Percentiles rank a stretch among this genome's conserved stretches.
These are phyloP conservation scores for Kandelia obovata DNA, from an alignment of 345 rosid genomes.

Conservation along the genomic window DNA sequence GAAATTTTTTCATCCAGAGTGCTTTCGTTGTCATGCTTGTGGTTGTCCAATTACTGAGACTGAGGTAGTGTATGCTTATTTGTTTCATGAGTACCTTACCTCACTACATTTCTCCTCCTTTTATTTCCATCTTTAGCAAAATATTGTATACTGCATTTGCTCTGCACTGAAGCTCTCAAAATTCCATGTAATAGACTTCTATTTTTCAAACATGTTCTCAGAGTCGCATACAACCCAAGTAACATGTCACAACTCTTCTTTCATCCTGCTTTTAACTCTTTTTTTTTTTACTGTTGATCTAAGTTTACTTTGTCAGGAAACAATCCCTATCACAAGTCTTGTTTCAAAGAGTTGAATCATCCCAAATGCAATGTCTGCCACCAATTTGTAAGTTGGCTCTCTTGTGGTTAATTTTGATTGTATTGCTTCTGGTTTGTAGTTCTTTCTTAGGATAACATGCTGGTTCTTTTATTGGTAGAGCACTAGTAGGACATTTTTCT, in stretches of 20 bases:
- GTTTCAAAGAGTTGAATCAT: slow-evolving; percentile 85
- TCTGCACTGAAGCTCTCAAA: not conserved
- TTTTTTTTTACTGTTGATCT: slow-evolving; percentile 37
- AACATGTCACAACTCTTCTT: not conserved
- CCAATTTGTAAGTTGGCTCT: slow-evolving; percentile 61
- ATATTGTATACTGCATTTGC: no score
- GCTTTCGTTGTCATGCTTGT: slow-evolving; percentile 78
- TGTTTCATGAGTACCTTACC: not conserved
- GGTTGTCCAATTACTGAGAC: slow-evolving; percentile 65
- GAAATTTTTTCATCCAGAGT: slow-evolving; percentile 75
- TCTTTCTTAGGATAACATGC: not conserved
- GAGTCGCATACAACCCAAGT: not conserved
- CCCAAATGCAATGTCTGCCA: slow-evolving; percentile 96
- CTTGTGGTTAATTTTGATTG: not conserved
- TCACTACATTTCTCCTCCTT: no score
- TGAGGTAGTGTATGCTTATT: slow-evolving; percentile 44
- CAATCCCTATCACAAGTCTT: slow-evolving; percentile 77
- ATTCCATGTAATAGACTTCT: not conserved
- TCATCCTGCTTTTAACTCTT: slow-evolving; percentile 24
- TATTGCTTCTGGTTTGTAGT: not conserved
- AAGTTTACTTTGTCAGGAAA: slow-evolving; percentile 78
- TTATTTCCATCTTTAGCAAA: no score
- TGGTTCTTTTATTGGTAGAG: not conserved
- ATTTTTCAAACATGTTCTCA: no score
- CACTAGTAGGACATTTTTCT: not conserved